These are phyloP conservation scores for Solanum tacnaense DNA, from an alignment of 257 asterid genomes.

Conservation along the genomic window DNA sequence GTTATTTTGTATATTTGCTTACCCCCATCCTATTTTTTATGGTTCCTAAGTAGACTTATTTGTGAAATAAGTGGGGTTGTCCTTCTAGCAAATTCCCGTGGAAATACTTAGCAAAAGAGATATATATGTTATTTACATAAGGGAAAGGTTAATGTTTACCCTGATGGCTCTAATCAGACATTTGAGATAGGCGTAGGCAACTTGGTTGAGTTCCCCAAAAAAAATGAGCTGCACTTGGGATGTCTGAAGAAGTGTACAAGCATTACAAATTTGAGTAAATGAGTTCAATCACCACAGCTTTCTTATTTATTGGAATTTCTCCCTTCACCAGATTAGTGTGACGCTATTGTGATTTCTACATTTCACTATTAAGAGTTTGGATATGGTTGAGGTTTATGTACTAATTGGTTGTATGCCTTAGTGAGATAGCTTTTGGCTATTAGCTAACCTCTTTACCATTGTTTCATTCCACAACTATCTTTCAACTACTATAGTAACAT, in stretches of 20 bases:
- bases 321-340: background rate
- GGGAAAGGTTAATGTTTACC: conserved; percentile 38
- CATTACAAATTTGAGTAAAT: conserved; percentile 27
- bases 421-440: no score
- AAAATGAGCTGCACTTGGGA: conserved; percentile 48
- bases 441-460: no score
- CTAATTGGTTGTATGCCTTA: background rate
- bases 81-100: conserved; percentile 41
- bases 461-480: no score
- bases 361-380: background rate
- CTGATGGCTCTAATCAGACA: conserved; percentile 21
- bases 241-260: conserved; percentile 34
- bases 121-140: conserved; percentile 28
- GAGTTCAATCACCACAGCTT: background rate
- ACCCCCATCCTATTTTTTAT: background rate
- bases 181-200: conserved; percentile 36
- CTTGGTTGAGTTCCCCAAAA: conserved; percentile 32
- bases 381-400: background rate
- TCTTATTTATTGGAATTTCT: background rate
- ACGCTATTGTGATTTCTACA: background rate
- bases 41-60: background rate
- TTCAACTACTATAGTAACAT: no score
- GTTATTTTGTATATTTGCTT: background rate
- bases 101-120: conserved; percentile 32
- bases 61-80: conserved; percentile 31